phyloP scores from a whole-genome alignment of 2,329 filamentous ascomycete species.

The Pseudogymnoascus verrucosus region DNA sequence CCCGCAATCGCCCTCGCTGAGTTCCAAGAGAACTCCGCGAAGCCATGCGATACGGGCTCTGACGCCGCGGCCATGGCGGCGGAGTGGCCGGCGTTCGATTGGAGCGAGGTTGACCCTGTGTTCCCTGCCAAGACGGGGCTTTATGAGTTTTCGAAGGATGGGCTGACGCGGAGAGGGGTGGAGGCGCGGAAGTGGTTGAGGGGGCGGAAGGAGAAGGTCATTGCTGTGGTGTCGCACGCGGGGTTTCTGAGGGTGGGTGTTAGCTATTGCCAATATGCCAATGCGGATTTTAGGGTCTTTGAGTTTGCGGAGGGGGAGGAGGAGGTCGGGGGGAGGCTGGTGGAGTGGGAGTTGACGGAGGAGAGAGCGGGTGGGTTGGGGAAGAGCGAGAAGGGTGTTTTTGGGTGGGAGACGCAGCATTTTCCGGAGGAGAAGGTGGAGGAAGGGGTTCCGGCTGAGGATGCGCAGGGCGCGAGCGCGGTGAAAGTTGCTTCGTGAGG shows the following conservation, averaged over 20 bases:
- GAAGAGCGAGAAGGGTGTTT: constrained; percentile 21
- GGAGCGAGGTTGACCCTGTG: constrained; percentile 24
- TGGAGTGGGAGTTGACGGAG: constrained; percentile 26
- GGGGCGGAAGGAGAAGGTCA: constrained; percentile 26
- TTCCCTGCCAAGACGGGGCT: constrained; percentile 25
- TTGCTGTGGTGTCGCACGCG: constrained; percentile 27
- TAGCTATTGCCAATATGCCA: constrained; percentile 21
- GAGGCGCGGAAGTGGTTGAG: constrained; percentile 23
- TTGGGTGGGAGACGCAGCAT: constrained; percentile 8
- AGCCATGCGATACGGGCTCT: constrained; percentile 26
- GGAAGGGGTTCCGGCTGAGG: neutral
- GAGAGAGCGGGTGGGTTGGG: constrained; percentile 25
- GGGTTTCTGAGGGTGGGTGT: constrained; percentile 25
- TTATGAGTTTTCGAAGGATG: constrained; percentile 22
- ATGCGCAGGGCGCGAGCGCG: neutral
- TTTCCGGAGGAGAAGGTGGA: neutral
- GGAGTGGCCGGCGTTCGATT: constrained; percentile 28
- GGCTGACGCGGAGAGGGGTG: constrained; percentile 21
- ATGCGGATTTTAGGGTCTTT: constrained; percentile 28
- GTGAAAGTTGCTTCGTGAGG: neutral
- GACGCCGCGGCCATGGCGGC: constrained; percentile 20
- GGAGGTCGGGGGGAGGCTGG: constrained; percentile 18
- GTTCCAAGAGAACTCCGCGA: constrained; percentile 27
- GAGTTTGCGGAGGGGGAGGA: constrained; percentile 23
- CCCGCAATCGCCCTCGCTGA: constrained; percentile 23